A percentile compares a stretch with the other conserved stretches of the same genome.
Evolutionary conservation across 2,329 filamentous ascomycete species (phyloP).

Genomic region (Fusarium sp.): DNA sequence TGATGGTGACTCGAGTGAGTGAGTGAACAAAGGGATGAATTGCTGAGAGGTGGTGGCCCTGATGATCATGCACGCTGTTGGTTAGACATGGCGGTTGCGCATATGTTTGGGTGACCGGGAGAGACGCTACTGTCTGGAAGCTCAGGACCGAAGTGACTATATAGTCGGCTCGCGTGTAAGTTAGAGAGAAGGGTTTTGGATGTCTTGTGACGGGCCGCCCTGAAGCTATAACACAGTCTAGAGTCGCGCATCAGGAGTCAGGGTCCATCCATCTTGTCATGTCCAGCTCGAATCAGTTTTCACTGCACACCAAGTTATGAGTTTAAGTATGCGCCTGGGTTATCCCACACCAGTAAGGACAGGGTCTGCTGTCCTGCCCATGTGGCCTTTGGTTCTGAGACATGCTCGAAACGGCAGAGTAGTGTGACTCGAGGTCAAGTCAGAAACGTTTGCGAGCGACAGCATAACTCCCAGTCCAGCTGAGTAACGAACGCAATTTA

Average conservation of each 20-base stretch:
- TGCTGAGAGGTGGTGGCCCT: neutral
- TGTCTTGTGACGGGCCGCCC: slow-evolving; percentile 13
- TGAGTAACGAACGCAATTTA: too few relatives aligned
- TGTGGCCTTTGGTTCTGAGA: slow-evolving; percentile 42
- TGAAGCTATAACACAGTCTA: neutral
- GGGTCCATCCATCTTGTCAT: slow-evolving; percentile 42
- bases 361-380: slow-evolving; percentile 41
- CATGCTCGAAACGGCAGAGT: slow-evolving; percentile 19
- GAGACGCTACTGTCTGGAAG: neutral
- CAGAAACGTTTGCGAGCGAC: too few relatives aligned
- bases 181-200: neutral
- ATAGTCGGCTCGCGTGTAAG: neutral
- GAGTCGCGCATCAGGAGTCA: slow-evolving; percentile 14
- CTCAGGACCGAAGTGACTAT: neutral
- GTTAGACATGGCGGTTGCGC: slow-evolving; percentile 4
- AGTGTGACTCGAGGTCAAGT: neutral
- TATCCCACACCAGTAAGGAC: slow-evolving; percentile 21
- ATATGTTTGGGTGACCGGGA: neutral
- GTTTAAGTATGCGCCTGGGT: slow-evolving; percentile 1
- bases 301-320: neutral
- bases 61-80: slow-evolving; percentile 6
- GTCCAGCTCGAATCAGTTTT: slow-evolving; percentile 16
- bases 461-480: too few relatives aligned
- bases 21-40: too few relatives aligned
- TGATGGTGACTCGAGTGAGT: neutral